Base-by-base conservation (phyloP, 2,329 filamentous ascomycete genomes). In the Aspergillus ochraceoroseus region DNA sequence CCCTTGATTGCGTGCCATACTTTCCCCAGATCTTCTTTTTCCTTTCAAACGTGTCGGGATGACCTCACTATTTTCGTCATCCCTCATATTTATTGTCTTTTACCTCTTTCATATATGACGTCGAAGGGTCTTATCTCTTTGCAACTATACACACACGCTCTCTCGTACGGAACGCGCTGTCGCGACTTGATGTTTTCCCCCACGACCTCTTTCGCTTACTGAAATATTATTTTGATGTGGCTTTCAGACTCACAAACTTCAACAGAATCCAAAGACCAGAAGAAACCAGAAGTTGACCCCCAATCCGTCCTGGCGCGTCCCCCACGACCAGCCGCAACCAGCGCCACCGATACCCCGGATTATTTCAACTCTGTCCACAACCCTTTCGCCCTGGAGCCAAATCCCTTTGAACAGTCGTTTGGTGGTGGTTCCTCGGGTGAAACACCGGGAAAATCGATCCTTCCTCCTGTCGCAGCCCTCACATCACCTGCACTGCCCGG, bases 341-440 rank as follows among this genome's bases (percentile, higher is more conserved):
- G 68, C 48, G 66, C 70, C 43, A 65, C 68, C 41, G 75, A 80
- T 54, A 77, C 77, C 6, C 75, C 79, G 32, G 83, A 87, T 58
- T 87, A 84, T 66, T 87, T 87, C 63, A 75, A 76, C 37, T 73
- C 71, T 43, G 71, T 76, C 48, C 74, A 76, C 53, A 68, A 68
- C 55, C 65, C 61, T 25, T 72, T 65, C 65, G 80, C 65, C 60
- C 72, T 62, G 70, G 92, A 96, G 71, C 88, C 88, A 45, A 96
- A 98, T 66, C 90, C 92, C 6, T 96, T 98, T 59, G 92, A 96
- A 64, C 87, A 92, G 67, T 95, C 90, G 5, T 98, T 98, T 63
- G 82, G 80, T 30, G 47, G 51, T 30, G 49, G 49, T 27, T 38
- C 46, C 15, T 77, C 73, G 32, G 70, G 80, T 54, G 87, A 94